These are phyloP conservation scores for Lophiostoma macrostomum DNA, from an alignment of 495 filamentous ascomycete genomes.

Conservation along the genomic window DNA sequence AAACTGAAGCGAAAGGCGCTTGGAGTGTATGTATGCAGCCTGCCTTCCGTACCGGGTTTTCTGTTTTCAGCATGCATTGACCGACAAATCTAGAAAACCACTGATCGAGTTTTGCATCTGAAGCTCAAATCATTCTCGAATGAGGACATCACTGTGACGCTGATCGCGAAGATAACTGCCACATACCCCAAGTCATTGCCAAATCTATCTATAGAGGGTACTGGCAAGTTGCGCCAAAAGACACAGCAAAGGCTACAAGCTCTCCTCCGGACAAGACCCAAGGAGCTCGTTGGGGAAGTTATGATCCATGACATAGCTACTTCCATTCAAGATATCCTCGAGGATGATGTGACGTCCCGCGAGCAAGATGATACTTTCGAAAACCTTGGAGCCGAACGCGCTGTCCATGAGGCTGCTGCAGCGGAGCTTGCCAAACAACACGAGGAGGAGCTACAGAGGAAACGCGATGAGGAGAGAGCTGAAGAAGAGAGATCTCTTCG, in stretches of 20 bases:
- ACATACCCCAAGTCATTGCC: conserved; percentile 91
- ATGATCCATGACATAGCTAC: conserved; percentile 90
- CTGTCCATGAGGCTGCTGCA: conserved; percentile 60
- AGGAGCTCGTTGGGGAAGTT: conserved; percentile 67
- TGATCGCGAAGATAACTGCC: conserved; percentile 73
- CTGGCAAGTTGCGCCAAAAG: conserved; percentile 58
- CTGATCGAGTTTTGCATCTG: conserved; percentile 76
- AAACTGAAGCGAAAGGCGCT: conserved; percentile 68
- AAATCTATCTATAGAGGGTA: conserved; percentile 65
- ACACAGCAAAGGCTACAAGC: conserved; percentile 66
- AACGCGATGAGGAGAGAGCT: conserved; percentile 51
- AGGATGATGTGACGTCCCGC: conserved; percentile 75
- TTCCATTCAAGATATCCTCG: conserved; percentile 79
- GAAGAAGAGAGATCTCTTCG: conserved; percentile 75
- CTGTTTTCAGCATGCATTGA: not conserved
- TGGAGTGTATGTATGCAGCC: conserved; percentile 67
- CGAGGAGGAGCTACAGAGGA: conserved; percentile 45
- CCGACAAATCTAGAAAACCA: conserved; percentile 54
- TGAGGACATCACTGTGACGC: conserved; percentile 58
- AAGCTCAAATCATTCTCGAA: conserved; percentile 69
- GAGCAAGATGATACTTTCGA: conserved; percentile 71
- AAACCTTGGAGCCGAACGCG: conserved; percentile 86
- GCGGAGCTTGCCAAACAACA: conserved; percentile 48
- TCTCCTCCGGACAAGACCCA: conserved; percentile 66
- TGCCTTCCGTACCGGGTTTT: not conserved